Conservation (phyloP, 2,329 filamentous ascomycete species). For the Zymoseptoria passerinii region DNA sequence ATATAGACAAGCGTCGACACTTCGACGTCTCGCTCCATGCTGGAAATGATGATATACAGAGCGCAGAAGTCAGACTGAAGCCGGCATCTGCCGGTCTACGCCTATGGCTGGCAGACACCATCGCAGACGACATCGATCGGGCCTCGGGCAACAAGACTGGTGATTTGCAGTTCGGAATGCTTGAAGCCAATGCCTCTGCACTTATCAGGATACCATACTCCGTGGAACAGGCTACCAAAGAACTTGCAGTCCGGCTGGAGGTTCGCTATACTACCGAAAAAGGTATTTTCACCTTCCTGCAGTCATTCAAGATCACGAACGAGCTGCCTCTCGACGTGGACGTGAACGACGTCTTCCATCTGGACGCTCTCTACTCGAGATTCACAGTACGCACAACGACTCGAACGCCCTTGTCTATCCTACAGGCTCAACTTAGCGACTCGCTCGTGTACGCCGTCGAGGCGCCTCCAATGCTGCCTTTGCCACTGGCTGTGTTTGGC, state of each 20-base stretch:
- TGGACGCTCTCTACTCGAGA: slow-evolving; percentile 69
- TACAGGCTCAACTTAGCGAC: slow-evolving; percentile 60
- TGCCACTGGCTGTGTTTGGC: slow-evolving; percentile 58
- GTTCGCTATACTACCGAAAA: slow-evolving; percentile 21
- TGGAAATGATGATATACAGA: slow-evolving; percentile 61
- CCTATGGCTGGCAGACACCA: slow-evolving; percentile 46
- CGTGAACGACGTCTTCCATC: slow-evolving; percentile 92
- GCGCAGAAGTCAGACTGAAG: slow-evolving; percentile 45
- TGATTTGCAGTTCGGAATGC: slow-evolving; percentile 14
- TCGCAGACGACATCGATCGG: slow-evolving; percentile 12
- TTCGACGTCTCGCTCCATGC: slow-evolving; percentile 65
- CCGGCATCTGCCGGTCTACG: slow-evolving; percentile 54
- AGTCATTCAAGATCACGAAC: slow-evolving; percentile 57
- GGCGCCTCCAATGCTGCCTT: slow-evolving; percentile 41
- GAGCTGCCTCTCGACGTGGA: slow-evolving; percentile 84
- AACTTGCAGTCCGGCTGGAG: slow-evolving; percentile 63
- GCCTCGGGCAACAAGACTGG: slow-evolving; percentile 10
- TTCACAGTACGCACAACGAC: slow-evolving; percentile 85
- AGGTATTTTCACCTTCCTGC: slow-evolving; percentile 42
- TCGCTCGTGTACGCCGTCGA: slow-evolving; percentile 62
- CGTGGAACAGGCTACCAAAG: slow-evolving; percentile 65
- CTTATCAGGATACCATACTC: slow-evolving; percentile 71
- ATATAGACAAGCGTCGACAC: slow-evolving; percentile 69
- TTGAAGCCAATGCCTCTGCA: slow-evolving; percentile 36
- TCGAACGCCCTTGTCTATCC: slow-evolving; percentile 63